phyloP scores from a whole-genome alignment of 2,329 filamentous ascomycete genomes.

The Emmonsia crescens region DNA sequence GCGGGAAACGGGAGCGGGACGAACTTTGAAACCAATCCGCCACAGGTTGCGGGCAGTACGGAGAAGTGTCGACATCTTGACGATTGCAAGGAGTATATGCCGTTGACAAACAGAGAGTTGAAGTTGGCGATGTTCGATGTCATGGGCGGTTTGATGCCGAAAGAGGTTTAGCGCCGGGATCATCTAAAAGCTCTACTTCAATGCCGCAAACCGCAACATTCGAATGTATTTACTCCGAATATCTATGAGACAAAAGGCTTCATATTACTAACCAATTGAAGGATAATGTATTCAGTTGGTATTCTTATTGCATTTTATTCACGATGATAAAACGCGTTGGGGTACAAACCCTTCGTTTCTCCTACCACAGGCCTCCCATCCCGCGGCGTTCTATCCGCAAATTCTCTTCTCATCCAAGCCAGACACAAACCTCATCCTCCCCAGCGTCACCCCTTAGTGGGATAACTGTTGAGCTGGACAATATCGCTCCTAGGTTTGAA shows the following conservation, averaged over 20 bases:
- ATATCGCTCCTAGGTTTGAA: conserved; percentile 81
- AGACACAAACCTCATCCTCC: conserved; percentile 15
- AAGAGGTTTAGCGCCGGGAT: conserved; percentile 12
- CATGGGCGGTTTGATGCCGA: background rate
- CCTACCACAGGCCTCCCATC: conserved; percentile 21
- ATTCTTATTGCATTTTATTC: background rate
- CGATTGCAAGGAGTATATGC: conserved; percentile 8
- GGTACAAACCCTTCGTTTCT: conserved; percentile 27
- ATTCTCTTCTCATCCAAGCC: conserved; percentile 26
- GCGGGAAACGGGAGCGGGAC: conserved; percentile 10
- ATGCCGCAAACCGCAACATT: too few relatives aligned
- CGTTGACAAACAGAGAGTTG: background rate
- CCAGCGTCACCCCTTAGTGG: conserved; percentile 42
- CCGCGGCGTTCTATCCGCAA: conserved; percentile 27
- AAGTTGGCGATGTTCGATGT: background rate
- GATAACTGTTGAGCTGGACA: conserved; percentile 68
- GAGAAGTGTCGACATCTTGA: conserved; percentile 78
- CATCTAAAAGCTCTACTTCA: too few relatives aligned
- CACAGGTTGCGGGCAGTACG: conserved; percentile 81
- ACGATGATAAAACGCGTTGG: conserved; percentile 33
- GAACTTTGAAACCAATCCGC: conserved; percentile 77
- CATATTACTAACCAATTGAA: background rate
- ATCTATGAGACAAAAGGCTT: background rate
- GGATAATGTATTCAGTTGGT: background rate
- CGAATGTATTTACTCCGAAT: background rate